Base-by-base conservation (phyloP, 1,139 yeast species). In the Yarrowia galli region DNA sequence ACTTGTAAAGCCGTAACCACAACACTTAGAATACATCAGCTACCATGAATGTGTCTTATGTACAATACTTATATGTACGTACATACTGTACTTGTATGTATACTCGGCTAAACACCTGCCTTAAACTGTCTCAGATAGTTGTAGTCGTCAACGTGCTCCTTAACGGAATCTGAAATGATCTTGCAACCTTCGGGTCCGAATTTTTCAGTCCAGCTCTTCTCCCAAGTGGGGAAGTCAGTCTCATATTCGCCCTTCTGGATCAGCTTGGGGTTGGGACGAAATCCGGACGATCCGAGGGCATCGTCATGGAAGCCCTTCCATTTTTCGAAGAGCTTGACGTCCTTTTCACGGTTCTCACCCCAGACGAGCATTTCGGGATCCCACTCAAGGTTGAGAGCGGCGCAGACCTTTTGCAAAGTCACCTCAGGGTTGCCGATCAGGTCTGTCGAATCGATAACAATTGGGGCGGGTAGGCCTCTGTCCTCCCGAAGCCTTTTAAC, bases 281-380 rank as follows among this genome's bases (percentile, higher is more conserved):
- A 75, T 9, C 77, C 76, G 15, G 72, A 71, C 16, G 75, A 71
- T 22, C 72, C 70, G 32, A 75, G 70, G 9, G 74, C 76, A 45
- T 74, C 76, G 43, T 74, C 75, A 49, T 75, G 77, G 69, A 73
- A 75, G 9, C 77, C 77, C 42, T 71, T 71, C 77, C 77, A 75
- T 54, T 74, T 75, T 32, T 72, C 73, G 67, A 75, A 75, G 63
- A 70, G 69, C 36, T 71, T 69, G 25, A 69, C 70, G 16, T 71
- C 74, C 45, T 69, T 68, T 20, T 70, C 71, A 5, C 68, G 56
- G 63, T 72, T 71, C 28, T 67, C 71, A n/a, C 69, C 72, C 77
- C 77, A 75, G 8, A 71, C 64, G 16, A 75, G 73, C 77, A 75
- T 74, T 16, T 66, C 42, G 9, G 69, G 67, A 49, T 69, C 69